phyloP scores from a whole-genome alignment of 805 yeast species.

The Ogataea glucozyma region DNA sequence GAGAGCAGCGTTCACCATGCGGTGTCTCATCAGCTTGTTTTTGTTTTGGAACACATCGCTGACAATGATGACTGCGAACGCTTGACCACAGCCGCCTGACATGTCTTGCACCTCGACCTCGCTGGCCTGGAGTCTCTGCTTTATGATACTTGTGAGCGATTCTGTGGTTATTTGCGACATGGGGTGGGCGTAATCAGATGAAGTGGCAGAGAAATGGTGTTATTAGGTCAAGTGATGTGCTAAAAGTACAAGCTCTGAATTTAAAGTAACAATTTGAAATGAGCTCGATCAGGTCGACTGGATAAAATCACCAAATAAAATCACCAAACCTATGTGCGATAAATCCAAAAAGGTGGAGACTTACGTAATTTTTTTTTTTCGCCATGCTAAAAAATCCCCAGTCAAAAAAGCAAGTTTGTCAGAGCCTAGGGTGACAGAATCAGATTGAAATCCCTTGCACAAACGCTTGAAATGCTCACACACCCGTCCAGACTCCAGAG shows the following conservation, averaged over 20 bases:
- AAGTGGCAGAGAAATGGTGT: too few relatives aligned
- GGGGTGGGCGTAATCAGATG: too few relatives aligned
- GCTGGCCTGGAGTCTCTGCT: constrained; percentile 56
- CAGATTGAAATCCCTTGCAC: neutral
- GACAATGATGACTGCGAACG: constrained; percentile 90
- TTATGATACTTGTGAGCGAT: constrained; percentile 48
- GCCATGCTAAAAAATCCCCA: neutral
- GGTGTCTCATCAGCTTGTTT: constrained; percentile 81
- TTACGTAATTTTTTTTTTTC: neutral
- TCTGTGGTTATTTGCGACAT: constrained; percentile 35
- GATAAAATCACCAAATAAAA: too few relatives aligned
- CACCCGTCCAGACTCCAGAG: constrained; percentile 38
- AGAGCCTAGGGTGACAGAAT: neutral
- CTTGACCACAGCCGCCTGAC: constrained; percentile 97
- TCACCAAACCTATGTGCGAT: constrained; percentile 18
- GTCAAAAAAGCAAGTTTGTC: neutral
- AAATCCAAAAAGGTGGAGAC: constrained; percentile 10
- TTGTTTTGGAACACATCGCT: constrained; percentile 70
- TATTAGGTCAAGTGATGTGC: too few relatives aligned
- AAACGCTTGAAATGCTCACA: constrained; percentile 10
- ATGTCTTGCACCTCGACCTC: constrained; percentile 75
- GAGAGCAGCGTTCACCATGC: constrained; percentile 77
- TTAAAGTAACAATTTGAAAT: too few relatives aligned
- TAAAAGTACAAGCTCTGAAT: too few relatives aligned
- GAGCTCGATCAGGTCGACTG: too few relatives aligned